Evolutionary conservation across 2,329 filamentous ascomycete genomes (phyloP).

Genomic region (Tolypocladium inflatum): DNA sequence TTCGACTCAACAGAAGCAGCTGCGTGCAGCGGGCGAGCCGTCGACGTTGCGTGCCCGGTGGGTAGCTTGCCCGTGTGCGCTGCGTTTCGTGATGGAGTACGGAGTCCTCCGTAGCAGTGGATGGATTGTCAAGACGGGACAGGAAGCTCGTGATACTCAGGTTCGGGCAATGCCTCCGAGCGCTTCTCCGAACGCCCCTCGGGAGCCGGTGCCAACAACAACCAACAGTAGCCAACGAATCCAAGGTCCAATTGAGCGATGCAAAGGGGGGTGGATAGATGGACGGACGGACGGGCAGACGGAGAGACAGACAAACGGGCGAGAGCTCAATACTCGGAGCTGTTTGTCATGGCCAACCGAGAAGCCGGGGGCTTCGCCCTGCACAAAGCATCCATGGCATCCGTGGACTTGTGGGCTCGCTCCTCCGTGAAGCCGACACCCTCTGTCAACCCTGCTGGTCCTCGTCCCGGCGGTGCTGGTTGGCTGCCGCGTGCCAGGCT

Average conservation of each 20-base stretch:
- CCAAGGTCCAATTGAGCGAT: neutral
- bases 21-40: slow-evolving; percentile 1
- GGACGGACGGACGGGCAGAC: too few relatives aligned
- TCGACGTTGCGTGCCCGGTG: slow-evolving; percentile 1
- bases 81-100: neutral
- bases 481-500: neutral
- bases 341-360: neutral
- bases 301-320: neutral
- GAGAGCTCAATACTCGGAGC: neutral
- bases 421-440: neutral
- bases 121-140: neutral
- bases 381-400: neutral
- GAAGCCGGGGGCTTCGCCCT: neutral
- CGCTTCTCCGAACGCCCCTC: neutral
- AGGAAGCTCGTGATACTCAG: neutral
- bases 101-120: neutral
- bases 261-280: neutral
- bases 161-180: neutral
- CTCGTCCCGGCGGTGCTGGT: neutral
- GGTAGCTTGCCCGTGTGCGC: neutral
- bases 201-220: neutral
- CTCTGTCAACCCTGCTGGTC: neutral
- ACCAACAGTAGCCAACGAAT: neutral
- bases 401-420: neutral
- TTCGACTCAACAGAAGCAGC: neutral